These are phyloP conservation scores for Alternaria consortialis DNA, from an alignment of 2,329 filamentous ascomycete genomes.

Conservation along the genomic window DNA sequence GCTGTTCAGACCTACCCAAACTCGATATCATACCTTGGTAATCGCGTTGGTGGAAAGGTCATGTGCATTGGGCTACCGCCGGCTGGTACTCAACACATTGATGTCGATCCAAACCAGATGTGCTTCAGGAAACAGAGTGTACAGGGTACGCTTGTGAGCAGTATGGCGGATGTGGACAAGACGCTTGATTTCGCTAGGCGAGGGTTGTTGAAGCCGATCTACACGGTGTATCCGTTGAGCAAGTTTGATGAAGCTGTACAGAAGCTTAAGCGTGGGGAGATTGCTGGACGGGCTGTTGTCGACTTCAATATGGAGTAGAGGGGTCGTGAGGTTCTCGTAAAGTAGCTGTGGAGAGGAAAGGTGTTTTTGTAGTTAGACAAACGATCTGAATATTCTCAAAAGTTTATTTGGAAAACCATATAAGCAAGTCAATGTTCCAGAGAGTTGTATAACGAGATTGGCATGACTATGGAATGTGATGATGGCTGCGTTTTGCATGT, in stretches of 20 bases:
- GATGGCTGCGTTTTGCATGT: constrained; percentile 8
- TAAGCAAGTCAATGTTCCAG: too few species aligned
- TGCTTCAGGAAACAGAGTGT: constrained; percentile 49
- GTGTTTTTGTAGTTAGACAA: background rate
- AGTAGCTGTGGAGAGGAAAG: background rate
- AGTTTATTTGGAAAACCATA: background rate
- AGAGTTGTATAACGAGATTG: background rate
- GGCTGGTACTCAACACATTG: constrained; percentile 40
- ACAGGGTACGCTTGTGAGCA: constrained; percentile 55
- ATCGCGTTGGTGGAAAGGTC: constrained; percentile 59
- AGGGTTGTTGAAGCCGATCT: constrained; percentile 60
- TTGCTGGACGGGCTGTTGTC: constrained; percentile 63
- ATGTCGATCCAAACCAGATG: constrained; percentile 47
- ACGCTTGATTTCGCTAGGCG: constrained; percentile 60
- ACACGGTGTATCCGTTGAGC: constrained; percentile 59
- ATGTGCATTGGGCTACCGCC: constrained; percentile 62
- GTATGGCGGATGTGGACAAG: constrained; percentile 59
- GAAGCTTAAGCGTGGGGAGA: constrained; percentile 59
- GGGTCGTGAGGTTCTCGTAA: background rate
- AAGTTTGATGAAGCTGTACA: constrained; percentile 62
- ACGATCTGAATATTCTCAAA: background rate
- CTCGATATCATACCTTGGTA: constrained; percentile 50
- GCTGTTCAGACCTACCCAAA: constrained; percentile 45
- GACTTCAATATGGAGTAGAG: constrained; percentile 59
- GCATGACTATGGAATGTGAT: background rate